Percentiles rank a stretch among this genome's conserved stretches.
Evolutionary conservation across 1,139 yeast genomes (phyloP).

Genomic region (Saccharomyces hybrid): DNA sequence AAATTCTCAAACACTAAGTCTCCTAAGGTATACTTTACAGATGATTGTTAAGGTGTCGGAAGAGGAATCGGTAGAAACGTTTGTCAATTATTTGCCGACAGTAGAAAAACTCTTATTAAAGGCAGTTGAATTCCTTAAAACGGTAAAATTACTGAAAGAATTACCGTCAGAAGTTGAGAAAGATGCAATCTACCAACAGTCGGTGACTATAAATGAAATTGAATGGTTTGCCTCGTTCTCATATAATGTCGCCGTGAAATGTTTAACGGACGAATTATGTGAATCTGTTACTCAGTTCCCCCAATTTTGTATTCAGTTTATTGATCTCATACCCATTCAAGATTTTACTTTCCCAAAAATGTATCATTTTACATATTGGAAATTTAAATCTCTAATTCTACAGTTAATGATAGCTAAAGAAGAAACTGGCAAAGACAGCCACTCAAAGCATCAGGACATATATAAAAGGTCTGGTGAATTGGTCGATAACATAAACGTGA

Average conservation of each 20-base stretch:
- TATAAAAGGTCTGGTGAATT: background rate
- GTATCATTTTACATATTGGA: constrained; percentile 20
- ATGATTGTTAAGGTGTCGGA: constrained; percentile 19
- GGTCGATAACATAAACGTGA: background rate
- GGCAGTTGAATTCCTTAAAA: constrained; percentile 10
- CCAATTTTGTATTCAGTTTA: constrained; percentile 9
- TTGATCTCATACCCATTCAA: constrained; percentile 15
- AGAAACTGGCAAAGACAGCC: too few species aligned
- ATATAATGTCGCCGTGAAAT: constrained; percentile 19
- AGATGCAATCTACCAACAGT: constrained; percentile 4
- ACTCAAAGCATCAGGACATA: background rate
- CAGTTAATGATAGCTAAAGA: constrained; percentile 4
- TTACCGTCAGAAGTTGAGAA: constrained; percentile 1
- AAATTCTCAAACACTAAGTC: constrained; percentile 13
- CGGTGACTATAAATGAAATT: constrained; percentile 19
- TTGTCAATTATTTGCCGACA: constrained; percentile 7
- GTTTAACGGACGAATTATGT: constrained; percentile 4
- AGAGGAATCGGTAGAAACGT: constrained; percentile 4
- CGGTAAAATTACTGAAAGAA: constrained; percentile 3
- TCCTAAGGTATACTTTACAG: constrained; percentile 23
- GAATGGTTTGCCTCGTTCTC: constrained; percentile 28
- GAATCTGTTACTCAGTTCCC: constrained; percentile 5
- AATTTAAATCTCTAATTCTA: constrained; percentile 9
- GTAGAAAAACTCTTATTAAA: constrained; percentile 10
- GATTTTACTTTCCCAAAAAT: constrained; percentile 15